phyloP scores from a whole-genome alignment of 2,329 filamentous ascomycete genomes.

The Cryphonectria carpinicola region DNA sequence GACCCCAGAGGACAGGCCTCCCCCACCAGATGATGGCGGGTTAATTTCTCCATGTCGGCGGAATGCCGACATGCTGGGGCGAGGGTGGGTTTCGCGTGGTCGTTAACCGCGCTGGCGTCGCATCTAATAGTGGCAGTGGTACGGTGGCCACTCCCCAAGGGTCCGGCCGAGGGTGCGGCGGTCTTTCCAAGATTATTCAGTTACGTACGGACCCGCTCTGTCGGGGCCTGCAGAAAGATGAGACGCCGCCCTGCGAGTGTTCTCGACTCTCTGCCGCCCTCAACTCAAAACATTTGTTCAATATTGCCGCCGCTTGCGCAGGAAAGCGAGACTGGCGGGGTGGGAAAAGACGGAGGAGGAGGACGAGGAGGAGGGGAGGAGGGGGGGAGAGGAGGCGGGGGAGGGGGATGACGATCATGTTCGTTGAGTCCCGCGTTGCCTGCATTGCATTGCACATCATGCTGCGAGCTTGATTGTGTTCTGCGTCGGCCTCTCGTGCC shows the following conservation, averaged over 20 bases:
- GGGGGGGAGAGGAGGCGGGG: neutral
- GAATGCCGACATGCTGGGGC: constrained; percentile 10
- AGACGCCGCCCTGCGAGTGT: neutral
- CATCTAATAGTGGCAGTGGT: neutral
- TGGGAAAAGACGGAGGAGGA: neutral
- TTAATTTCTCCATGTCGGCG: constrained; percentile 10
- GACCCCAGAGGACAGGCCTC: neutral
- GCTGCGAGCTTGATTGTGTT: constrained; percentile 13
- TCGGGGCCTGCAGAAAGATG: constrained; percentile 10
- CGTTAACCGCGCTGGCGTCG: constrained; percentile 11
- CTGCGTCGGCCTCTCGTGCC: neutral
- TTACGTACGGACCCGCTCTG: constrained; percentile 28
- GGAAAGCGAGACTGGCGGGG: neutral
- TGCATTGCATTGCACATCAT: constrained; percentile 13
- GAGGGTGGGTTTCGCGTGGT: neutral
- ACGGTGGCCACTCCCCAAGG: neutral
- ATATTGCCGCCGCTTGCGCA: constrained; percentile 14
- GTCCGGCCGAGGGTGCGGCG: constrained; percentile 3
- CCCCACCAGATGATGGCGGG: neutral
- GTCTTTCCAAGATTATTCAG: constrained; percentile 5
- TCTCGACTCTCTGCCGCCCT: constrained; percentile 3
- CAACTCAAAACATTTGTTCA: neutral
- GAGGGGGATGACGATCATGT: neutral
- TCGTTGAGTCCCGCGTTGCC: constrained; percentile 1
- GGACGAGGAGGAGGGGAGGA: neutral